Percentiles rank a stretch among this genome's conserved stretches.
Evolutionary conservation across 768 basidiomycete genomes (phyloP).

Genomic region (Suillus occidentalis): DNA sequence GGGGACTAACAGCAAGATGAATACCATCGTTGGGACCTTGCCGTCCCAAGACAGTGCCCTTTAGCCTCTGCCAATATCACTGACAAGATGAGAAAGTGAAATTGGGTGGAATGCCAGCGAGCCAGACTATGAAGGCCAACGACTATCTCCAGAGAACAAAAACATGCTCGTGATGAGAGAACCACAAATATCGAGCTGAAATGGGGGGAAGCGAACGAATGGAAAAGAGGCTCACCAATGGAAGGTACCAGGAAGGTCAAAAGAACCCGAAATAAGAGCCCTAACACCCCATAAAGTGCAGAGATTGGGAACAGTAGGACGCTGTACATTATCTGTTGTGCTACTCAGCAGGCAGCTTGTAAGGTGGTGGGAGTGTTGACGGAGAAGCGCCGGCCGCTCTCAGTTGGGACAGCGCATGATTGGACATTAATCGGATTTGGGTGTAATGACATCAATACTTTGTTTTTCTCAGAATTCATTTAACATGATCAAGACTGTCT

Average conservation of each 20-base stretch:
- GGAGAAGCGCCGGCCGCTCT: not conserved
- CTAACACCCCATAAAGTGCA: not conserved
- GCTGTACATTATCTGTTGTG: not conserved
- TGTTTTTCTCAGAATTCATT: no score
- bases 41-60: not conserved
- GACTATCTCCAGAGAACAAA: not conserved
- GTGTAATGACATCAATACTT: no score
- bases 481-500: no score
- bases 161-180: not conserved
- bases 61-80: not conserved
- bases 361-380: not conserved
- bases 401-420: not conserved
- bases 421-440: no score
- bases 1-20: conserved; percentile 47
- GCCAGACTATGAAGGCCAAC: not conserved
- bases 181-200: not conserved
- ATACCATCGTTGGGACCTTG: conserved; percentile 25
- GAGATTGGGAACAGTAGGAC: not conserved
- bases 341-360: not conserved
- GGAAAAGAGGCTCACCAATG: not conserved
- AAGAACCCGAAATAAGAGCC: not conserved
- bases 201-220: not conserved
- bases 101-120: not conserved
- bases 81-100: not conserved
- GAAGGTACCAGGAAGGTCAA: not conserved